Evolutionary conservation across 2,329 filamentous ascomycete species (phyloP), one percentile per base, ranked within the genome.

Genomic region (Colletotrichum tabaci): DNA sequence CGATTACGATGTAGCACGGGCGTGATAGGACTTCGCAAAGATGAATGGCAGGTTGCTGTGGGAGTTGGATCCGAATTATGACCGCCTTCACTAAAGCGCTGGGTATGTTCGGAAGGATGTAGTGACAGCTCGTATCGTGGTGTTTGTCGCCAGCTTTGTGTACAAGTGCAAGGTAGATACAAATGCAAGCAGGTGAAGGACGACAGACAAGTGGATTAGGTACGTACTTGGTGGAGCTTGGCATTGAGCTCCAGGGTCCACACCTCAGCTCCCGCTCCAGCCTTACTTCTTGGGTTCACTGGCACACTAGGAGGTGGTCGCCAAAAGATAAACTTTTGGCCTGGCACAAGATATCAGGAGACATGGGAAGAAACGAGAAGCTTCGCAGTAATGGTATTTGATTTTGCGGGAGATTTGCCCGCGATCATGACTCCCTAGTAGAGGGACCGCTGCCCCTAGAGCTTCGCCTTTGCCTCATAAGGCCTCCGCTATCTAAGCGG

Each of bases 191-290:
- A 49, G 46, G 13, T 3, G 30, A 40, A 13, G 46, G 46, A 61
- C 30, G 46, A 61, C 30, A 40, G 46, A 61, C 35, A 30, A 50
- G 23, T 13, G 58, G 26, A 61, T 46, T 21, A 23, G 35, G 60
- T 52, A 62, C 60, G 46, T 62, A 62, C 60, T 35, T 52, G 46
- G 53, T 58, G 53, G 50, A 47, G 42, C 38, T 1, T 65, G 40
- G 13, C 49, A 26, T 64, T 13, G 18, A 57, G 49, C 52, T 46
- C 35, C 49, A 57, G 58, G 58, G 49, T 44, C 61, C 61, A 57
- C 62, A 16, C 26, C 46, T 21, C 62, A 26, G n/a, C 58, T 47
- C 21, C 26, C 21, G 38, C 56, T 66, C 23, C 64, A 16, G 46
- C 21, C 12, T 18, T 38, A 38, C 15, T n/a, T 23, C 35, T 55